Conservation (phyloP, 2,329 filamentous ascomycete genomes). For the Phyllosticta citriasiana region DNA sequence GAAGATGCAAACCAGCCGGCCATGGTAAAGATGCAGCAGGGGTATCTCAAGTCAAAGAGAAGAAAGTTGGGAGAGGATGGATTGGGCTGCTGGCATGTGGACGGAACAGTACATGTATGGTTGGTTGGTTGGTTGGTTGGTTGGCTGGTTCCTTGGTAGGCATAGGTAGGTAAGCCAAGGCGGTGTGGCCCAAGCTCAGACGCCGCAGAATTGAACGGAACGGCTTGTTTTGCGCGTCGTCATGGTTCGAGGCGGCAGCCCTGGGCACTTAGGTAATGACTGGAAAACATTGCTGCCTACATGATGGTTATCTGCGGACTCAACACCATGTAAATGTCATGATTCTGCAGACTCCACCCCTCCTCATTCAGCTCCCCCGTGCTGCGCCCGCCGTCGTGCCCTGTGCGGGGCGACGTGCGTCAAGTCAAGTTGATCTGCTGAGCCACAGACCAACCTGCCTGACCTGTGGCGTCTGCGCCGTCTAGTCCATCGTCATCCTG, state of each 20-base stretch:
- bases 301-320: neutral
- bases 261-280: neutral
- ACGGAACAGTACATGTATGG: neutral
- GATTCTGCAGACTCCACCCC: no score
- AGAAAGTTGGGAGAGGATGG: conserved; percentile 3
- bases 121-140: no score
- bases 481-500: neutral
- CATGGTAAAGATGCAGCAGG: conserved; percentile 44
- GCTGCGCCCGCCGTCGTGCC: neutral
- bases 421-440: neutral
- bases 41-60: neutral
- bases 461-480: neutral
- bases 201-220: neutral
- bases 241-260: neutral
- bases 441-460: neutral
- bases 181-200: neutral
- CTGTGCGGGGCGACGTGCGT: neutral
- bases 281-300: neutral
- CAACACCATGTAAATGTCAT: neutral
- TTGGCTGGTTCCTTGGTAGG: no score
- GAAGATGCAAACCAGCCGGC: conserved; percentile 91
- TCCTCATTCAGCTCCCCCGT: neutral
- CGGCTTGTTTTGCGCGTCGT: neutral
- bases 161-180: neutral
- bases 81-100: conserved; percentile 2